Percentiles rank a stretch among this genome's conserved stretches.
phyloP scores from a whole-genome alignment of 192 early-diverging fungal species.

The Backusella luteola region DNA sequence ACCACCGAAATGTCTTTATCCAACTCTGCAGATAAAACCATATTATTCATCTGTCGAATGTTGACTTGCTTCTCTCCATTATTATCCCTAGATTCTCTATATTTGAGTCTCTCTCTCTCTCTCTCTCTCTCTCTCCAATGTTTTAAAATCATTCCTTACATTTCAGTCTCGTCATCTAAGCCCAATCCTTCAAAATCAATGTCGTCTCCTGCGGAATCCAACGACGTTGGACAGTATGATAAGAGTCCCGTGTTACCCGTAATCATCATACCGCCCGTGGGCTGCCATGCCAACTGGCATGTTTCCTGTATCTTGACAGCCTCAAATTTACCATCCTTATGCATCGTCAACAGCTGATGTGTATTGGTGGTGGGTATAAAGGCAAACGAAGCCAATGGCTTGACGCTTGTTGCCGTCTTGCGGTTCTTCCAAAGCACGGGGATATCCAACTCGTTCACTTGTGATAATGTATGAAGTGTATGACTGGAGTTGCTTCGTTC shows the following conservation, averaged over 20 bases:
- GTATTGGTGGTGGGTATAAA: not conserved
- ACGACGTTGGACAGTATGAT: not conserved
- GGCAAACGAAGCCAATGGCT: not conserved
- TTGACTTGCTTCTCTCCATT: not conserved
- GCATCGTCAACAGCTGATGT: slow-evolving; percentile 49
- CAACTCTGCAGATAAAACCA: slow-evolving; percentile 9
- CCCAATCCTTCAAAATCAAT: not conserved
- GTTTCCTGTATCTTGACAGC: slow-evolving; percentile 51
- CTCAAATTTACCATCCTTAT: slow-evolving; percentile 53
- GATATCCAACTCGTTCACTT: slow-evolving; percentile 30
- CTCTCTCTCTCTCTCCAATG: not conserved
- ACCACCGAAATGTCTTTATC: slow-evolving; percentile 71
- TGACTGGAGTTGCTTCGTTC: not conserved
- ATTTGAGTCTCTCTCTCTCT: not conserved
- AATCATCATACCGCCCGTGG: slow-evolving; percentile 47
- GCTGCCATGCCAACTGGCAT: slow-evolving; percentile 50
- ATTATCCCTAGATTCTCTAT: not conserved
- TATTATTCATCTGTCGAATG: slow-evolving; percentile 1
- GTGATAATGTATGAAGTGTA: not conserved
- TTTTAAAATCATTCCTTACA: not conserved
- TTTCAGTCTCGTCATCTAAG: not conserved
- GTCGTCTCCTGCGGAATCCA: not conserved
- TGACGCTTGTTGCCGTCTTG: not conserved
- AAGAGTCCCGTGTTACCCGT: slow-evolving; percentile 36
- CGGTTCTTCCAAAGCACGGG: slow-evolving; percentile 39